These are phyloP conservation scores for Phytophthora crassamura DNA, from an alignment of 352 stramenopile species.

Conservation along the genomic window DNA sequence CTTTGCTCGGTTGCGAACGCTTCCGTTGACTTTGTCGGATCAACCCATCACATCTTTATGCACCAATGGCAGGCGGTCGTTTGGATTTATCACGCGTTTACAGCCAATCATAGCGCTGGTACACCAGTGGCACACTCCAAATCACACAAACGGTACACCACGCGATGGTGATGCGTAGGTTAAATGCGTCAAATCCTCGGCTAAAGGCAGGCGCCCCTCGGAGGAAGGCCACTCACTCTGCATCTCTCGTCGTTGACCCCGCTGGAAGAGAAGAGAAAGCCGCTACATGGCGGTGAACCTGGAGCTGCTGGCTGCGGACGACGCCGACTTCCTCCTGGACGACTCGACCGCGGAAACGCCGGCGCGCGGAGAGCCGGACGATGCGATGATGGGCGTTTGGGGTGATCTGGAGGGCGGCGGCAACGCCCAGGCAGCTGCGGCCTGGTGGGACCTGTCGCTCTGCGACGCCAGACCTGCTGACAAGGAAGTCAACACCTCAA, in stretches of 20 bases:
- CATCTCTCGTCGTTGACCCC: not conserved
- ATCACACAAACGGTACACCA: slow-evolving; percentile 10
- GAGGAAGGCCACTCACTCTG: slow-evolving; percentile 7
- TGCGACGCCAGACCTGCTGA: slow-evolving; percentile 6
- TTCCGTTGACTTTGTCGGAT: too few relatives aligned
- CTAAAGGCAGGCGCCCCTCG: too few relatives aligned
- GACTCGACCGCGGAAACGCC: slow-evolving; percentile 30
- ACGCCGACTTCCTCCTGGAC: slow-evolving; percentile 35
- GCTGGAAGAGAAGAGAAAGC: not conserved
- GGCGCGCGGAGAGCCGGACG: slow-evolving; percentile 27
- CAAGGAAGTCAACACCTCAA: not conserved
- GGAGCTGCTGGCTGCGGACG: slow-evolving; percentile 29
- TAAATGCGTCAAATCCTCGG: slow-evolving; percentile 15
- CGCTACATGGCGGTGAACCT: slow-evolving; percentile 30
- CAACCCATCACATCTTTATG: too few relatives aligned
- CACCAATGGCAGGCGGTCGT: slow-evolving; percentile 1
- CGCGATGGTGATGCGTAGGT: slow-evolving; percentile 12
- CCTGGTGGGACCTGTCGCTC: slow-evolving; percentile 32
- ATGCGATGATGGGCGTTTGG: slow-evolving; percentile 38
- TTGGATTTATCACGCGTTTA: slow-evolving; percentile 13
- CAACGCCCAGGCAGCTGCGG: slow-evolving; percentile 16
- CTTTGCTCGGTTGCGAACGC: too few relatives aligned
- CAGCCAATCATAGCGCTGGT: slow-evolving; percentile 2
- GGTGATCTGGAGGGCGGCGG: slow-evolving; percentile 36
- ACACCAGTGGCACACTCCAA: not conserved